Evolutionary conservation across 2,329 filamentous ascomycete genomes (phyloP).

Genomic region (Aspergillus latus): DNA sequence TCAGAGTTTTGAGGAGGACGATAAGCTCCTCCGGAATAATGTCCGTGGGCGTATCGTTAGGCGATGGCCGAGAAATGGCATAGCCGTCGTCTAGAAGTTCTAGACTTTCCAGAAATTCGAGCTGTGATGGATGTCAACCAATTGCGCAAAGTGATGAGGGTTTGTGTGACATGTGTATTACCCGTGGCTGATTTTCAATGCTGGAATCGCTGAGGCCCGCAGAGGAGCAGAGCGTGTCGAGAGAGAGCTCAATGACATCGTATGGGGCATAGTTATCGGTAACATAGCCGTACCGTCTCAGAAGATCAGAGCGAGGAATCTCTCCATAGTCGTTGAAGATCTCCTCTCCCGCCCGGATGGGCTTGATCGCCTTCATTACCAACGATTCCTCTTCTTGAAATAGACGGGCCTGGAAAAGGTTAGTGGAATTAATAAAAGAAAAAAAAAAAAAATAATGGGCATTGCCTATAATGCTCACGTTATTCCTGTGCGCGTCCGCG

Average conservation of each 20-base stretch:
- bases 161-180: conserved; percentile 19
- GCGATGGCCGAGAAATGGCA: conserved; percentile 52
- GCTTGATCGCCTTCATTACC: conserved; percentile 68
- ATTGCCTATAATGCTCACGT: conserved; percentile 51
- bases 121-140: conserved; percentile 17
- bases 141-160: neutral
- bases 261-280: conserved; percentile 73
- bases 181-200: conserved; percentile 33
- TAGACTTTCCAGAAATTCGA: conserved; percentile 61
- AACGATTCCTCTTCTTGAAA: conserved; percentile 61
- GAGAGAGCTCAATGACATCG: conserved; percentile 78
- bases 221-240: conserved; percentile 55
- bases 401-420: conserved; percentile 51
- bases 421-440: neutral
- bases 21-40: conserved; percentile 42
- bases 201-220: conserved; percentile 34
- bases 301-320: conserved; percentile 75
- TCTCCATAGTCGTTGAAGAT: conserved; percentile 89
- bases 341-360: conserved; percentile 70
- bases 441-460: neutral
- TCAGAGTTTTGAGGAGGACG: conserved; percentile 38
- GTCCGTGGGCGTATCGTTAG: conserved; percentile 31
- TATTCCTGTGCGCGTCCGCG: conserved; percentile 78
- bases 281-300: conserved; percentile 85
- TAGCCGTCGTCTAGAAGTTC: conserved; percentile 72